phyloP scores from a whole-genome alignment of 257 asterid genomes.

The Cinchona pubescens region DNA sequence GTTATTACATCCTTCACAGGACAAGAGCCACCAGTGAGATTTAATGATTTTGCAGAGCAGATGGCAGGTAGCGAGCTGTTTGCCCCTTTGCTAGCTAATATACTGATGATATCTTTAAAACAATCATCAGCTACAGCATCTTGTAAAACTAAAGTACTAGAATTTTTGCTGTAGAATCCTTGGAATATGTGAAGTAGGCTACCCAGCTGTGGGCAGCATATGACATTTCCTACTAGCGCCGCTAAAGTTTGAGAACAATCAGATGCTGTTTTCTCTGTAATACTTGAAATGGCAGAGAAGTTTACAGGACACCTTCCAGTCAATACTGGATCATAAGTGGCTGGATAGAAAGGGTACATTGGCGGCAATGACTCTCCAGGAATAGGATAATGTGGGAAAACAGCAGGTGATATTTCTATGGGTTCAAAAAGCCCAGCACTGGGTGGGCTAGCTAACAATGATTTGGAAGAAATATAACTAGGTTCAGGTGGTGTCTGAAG shows the following conservation, averaged over 20 bases:
- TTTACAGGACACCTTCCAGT: slow-evolving; percentile 95
- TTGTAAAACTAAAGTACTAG: slow-evolving; percentile 67
- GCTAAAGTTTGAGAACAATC: slow-evolving; percentile 88
- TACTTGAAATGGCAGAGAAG: slow-evolving; percentile 70
- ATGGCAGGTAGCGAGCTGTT: slow-evolving; percentile 68
- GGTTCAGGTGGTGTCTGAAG: slow-evolving; percentile 34
- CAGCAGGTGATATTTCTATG: slow-evolving; percentile 83
- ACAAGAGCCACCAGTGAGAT: slow-evolving; percentile 95
- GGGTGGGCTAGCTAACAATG: slow-evolving; percentile 67
- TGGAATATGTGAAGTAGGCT: slow-evolving; percentile 95
- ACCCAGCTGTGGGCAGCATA: slow-evolving; percentile 92
- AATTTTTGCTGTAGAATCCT: slow-evolving; percentile 65
- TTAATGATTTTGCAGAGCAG: slow-evolving; percentile 67
- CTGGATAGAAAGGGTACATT: slow-evolving; percentile 84
- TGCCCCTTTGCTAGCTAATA: slow-evolving; percentile 93
- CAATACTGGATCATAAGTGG: slow-evolving; percentile 79
- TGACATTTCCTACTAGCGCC: slow-evolving; percentile 73
- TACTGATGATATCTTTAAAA: slow-evolving; percentile 90
- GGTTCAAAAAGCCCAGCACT: slow-evolving; percentile 70
- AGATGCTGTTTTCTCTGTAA: slow-evolving; percentile 81
- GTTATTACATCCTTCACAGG: slow-evolving; percentile 73
- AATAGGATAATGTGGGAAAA: slow-evolving; percentile 67
- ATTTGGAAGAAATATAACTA: slow-evolving; percentile 39
- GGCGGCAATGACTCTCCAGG: slow-evolving; percentile 77
- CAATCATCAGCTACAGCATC: slow-evolving; percentile 86